phyloP scores from a whole-genome alignment of 306 rosid genomes.

The Arachis hypogaea region DNA sequence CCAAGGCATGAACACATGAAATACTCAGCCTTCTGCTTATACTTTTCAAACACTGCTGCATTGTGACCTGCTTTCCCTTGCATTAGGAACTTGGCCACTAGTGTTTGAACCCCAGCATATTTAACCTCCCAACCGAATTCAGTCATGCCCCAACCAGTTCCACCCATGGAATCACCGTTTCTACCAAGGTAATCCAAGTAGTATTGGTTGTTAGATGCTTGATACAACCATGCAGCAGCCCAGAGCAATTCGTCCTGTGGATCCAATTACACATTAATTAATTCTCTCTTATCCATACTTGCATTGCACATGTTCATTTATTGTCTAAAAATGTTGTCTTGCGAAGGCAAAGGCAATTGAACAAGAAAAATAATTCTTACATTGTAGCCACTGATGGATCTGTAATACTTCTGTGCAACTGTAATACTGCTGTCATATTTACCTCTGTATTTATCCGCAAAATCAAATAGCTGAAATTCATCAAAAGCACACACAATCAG shows the following conservation, averaged over 20 bases:
- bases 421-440: slow-evolving; percentile 88
- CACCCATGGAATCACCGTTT: slow-evolving; percentile 87
- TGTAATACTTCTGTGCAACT: slow-evolving; percentile 85
- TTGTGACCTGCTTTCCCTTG: slow-evolving; percentile 81
- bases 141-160: slow-evolving; percentile 92
- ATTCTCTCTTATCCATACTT: not conserved
- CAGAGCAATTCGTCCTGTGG: slow-evolving; percentile 87
- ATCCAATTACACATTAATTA: slow-evolving; percentile 30
- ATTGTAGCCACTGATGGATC: slow-evolving; percentile 86
- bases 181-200: slow-evolving; percentile 83
- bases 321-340: not conserved
- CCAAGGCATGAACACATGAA: slow-evolving; percentile 88
- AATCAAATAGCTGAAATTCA: slow-evolving; percentile 73
- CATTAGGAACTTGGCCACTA: slow-evolving; percentile 87
- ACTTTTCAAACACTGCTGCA: slow-evolving; percentile 67
- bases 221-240: slow-evolving; percentile 99
- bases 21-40: slow-evolving; percentile 71
- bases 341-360: not conserved
- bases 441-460: slow-evolving; percentile 94
- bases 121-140: slow-evolving; percentile 97
- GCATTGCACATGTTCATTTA: not conserved
- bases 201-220: slow-evolving; percentile 74
- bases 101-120: slow-evolving; percentile 86
- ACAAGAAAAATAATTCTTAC: slow-evolving; percentile 47
- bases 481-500: not conserved